phyloP scores from a whole-genome alignment of 2,329 filamentous ascomycete genomes.

The Hirsutella minnesotensis region DNA sequence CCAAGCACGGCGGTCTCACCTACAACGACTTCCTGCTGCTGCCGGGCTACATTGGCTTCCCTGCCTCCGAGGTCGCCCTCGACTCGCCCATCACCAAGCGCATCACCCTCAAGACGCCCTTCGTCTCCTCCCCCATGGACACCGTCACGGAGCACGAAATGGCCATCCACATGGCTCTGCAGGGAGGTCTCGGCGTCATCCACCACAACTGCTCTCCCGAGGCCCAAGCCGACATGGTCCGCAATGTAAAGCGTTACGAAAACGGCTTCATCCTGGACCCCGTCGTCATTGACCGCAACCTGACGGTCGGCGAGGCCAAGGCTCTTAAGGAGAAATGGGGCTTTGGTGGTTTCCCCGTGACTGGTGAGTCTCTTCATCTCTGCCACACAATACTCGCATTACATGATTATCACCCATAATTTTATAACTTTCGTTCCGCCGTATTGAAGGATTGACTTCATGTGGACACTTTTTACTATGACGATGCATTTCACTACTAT shows the following conservation, averaged over 20 bases:
- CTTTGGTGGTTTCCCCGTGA: conserved; percentile 96
- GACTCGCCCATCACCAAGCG: conserved; percentile 92
- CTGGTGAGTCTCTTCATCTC: conserved; percentile 55
- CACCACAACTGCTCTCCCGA: conserved; percentile 99
- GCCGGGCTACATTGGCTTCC: conserved; percentile 96
- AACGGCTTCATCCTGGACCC: conserved; percentile 98
- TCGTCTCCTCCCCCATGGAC: conserved; percentile 98
- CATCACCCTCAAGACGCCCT: conserved; percentile 90
- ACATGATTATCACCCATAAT: conserved; percentile 69
- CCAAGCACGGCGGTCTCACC: conserved; percentile 83
- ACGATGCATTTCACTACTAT: conserved; percentile 11
- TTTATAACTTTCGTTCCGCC: conserved; percentile 99
- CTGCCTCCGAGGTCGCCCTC: conserved; percentile 76
- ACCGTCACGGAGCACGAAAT: conserved; percentile 99
- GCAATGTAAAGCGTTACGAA: conserved; percentile 98
- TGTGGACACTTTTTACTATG: conserved; percentile 53
- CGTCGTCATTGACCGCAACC: conserved; percentile 76
- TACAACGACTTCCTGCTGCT: conserved; percentile 98
- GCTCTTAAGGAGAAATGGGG: conserved; percentile 96
- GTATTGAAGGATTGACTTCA: conserved; percentile 65
- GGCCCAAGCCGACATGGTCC: conserved; percentile 95
- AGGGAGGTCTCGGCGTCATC: conserved; percentile 84
- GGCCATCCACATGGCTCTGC: conserved; percentile 93
- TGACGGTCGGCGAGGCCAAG: conserved; percentile 84
- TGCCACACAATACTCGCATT: conserved; percentile 16